Base-by-base conservation (phyloP, 2,329 filamentous ascomycete genomes). In the Nakataea oryzae region DNA sequence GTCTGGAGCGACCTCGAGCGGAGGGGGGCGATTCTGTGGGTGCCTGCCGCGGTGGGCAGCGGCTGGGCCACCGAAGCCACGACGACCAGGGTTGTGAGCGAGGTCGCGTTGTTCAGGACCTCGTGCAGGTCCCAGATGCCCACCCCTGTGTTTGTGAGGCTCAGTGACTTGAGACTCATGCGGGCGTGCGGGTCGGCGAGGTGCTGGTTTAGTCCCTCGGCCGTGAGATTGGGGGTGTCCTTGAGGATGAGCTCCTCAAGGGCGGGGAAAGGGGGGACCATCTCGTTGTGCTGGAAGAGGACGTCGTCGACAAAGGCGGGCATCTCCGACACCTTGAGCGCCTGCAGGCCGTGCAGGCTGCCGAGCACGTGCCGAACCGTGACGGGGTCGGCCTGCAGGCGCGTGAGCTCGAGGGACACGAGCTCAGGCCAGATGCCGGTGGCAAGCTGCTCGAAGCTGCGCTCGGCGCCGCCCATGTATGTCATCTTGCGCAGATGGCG, bases 401-500 rank as follows among this genome's bases (percentile, higher is more conserved):
- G 80, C 63, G 82, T 81, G 47, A 95, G 76, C 71, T 93, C 90
- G 59, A 95, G 71, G 12, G 90, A 85, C 73, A 92, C 87, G 14
- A 95, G 79, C 57, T 83, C 81, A 58, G 80, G 79, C 90, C 90
- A 95, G 60, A 86, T 72, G 64, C 83, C 86, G 63, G 82, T 80
- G 9, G 85, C 82, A 54, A 97, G 78, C 61, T 83, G 78, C 68
- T 91, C 85, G 62, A 97, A 82, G 69, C 87, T 89, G 62, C 83
- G 83, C 76, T 97, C 93, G 1, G 90, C 83, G 14, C 93, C 93
- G 58, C 80, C 78, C 61, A 85, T 81, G 75, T 96, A 97, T 61
- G 85, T 88, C 91, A 96, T 97, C 75, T 95, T 95, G 66, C 91
- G 85, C 62, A 97, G 80, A 70, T 93, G 86, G 13, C 88, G 86